Percentiles rank a stretch among this genome's conserved stretches.
These are phyloP conservation scores for Asterella californica DNA, from an alignment of 225 moss, liverwort and hornwort genomes.

Conservation along the genomic window DNA sequence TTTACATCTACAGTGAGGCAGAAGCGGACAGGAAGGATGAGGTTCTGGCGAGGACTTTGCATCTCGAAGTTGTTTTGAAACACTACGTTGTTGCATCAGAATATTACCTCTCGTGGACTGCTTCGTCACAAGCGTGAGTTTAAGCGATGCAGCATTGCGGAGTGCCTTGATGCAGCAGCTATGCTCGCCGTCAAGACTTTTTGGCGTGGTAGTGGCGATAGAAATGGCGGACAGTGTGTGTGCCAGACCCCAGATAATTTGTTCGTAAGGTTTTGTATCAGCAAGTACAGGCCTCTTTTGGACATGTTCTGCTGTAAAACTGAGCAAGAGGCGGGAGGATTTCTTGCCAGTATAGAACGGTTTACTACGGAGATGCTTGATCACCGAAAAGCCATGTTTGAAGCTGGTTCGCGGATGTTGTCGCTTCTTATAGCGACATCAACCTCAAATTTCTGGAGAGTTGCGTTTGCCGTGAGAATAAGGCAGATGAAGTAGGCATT, in stretches of 20 bases:
- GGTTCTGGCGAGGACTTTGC: conserved; percentile 38
- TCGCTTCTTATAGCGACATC: neutral
- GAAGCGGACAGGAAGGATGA: conserved; percentile 2
- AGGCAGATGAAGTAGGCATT: neutral
- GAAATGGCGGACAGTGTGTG: neutral
- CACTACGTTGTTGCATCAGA: conserved; percentile 70
- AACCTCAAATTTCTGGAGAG: neutral
- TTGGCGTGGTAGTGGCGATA: conserved; percentile 27
- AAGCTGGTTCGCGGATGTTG: neutral
- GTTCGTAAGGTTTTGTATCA: conserved; percentile 11
- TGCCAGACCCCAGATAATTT: neutral
- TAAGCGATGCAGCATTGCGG: conserved; percentile 44
- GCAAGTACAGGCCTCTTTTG: conserved; percentile 12
- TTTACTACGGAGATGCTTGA: neutral
- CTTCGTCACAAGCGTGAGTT: conserved; percentile 69
- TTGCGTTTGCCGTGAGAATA: neutral
- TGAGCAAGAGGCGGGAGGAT: neutral
- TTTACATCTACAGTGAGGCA: neutral
- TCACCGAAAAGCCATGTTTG: neutral
- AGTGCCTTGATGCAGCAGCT: conserved; percentile 62
- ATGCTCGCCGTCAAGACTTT: conserved; percentile 62
- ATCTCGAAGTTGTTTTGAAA: conserved; percentile 51
- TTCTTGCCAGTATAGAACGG: neutral
- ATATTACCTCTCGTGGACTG: conserved; percentile 71
- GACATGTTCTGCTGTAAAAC: neutral